Conservation (phyloP, 257 asterid genomes). For the Solanum rostratum region DNA sequence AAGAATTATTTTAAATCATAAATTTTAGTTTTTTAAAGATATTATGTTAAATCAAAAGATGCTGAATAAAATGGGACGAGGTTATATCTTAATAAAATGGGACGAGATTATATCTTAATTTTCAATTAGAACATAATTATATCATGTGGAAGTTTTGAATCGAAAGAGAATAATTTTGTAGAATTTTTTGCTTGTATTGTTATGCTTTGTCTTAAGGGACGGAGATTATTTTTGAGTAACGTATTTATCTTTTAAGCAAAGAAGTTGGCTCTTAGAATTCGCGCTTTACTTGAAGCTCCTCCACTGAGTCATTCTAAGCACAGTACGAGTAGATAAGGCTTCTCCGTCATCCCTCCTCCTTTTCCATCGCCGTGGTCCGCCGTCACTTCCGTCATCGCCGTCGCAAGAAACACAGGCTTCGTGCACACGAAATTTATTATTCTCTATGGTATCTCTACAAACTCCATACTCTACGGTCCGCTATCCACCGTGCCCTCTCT, state of each 20-base stretch:
- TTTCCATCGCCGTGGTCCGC: neutral
- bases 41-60: too few species aligned
- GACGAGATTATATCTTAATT: too few species aligned
- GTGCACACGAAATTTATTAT: neutral
- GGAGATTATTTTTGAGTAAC: neutral
- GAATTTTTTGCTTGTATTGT: too few species aligned
- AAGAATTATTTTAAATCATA: too few species aligned
- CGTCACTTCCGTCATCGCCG: neutral
- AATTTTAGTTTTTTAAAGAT: too few species aligned
- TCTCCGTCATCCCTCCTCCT: neutral
- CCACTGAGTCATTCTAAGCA: neutral
- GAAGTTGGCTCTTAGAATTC: neutral
- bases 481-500: neutral
- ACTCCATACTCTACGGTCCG: neutral
- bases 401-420: neutral
- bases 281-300: neutral
- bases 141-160: too few species aligned
- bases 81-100: too few species aligned
- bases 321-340: neutral
- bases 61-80: too few species aligned
- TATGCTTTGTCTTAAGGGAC: too few species aligned
- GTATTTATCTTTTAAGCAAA: neutral
- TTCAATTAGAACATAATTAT: too few species aligned
- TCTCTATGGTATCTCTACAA: slow-evolving; percentile 2
- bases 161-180: too few species aligned